Base-by-base conservation (phyloP, 805 yeast genomes). In the Tetrapisispora phaffii region DNA sequence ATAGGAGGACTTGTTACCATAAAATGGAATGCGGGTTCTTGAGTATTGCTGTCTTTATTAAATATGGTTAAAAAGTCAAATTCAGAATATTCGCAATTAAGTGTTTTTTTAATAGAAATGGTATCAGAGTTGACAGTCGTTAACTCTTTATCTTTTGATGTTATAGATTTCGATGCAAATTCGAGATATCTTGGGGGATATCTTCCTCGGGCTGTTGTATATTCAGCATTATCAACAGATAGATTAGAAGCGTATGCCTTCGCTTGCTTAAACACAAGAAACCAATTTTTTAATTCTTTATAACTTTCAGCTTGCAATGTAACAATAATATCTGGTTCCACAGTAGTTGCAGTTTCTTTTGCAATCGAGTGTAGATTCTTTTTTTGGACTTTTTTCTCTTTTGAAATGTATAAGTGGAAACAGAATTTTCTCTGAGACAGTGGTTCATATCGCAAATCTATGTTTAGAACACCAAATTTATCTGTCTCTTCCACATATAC, bases 401-500 rank as follows among this genome's bases (percentile, higher is more conserved):
- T 17, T 15, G 36, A 12, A 4, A 39, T 39, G 46, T 77, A 77
- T 15, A 88, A 59, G 56, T 83, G 88, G 58, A 89, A 85, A 56
- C 95, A 85, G 63, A 80, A 85, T 49, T 86, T 72, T 42, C 96
- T 50, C 39, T 82, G 86, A 55, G 84, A 93, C 44, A 74, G 74
- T 1, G 83, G 76, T 31, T 50, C 47, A 56, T 79, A 82, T 45
- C 77, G 67, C 13, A 80, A 73, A 55, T 75, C 79, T 44, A 86
- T 80, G 23, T 85, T 62, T n/a, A 83, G 66, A 1, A 89, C 76
- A 3, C 96, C 96, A 47, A 87, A 75, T 55, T 86, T 86, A 59
- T 86, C 96, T 9, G 88, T 75, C 64, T 90, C 97, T 57, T 86
- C 89, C 2, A 90, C 97, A 58, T 69, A 82, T 0, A 78, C 76